Evolutionary conservation across 768 basidiomycete genomes (phyloP).

Genomic region (Phlebiopsis flavidoalba): DNA sequence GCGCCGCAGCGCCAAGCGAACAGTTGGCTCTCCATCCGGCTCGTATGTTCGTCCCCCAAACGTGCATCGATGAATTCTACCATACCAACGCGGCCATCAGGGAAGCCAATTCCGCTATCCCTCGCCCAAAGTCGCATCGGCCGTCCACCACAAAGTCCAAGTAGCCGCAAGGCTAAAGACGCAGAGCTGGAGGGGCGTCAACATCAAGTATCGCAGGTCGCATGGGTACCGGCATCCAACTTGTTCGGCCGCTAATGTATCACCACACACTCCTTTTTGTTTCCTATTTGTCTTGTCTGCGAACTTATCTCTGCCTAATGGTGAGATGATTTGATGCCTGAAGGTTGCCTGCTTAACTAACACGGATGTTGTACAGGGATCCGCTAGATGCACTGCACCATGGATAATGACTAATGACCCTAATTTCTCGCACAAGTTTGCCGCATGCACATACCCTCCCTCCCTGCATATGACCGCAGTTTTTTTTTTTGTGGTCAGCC

Average conservation of each 20-base stretch:
- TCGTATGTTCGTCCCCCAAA: slow-evolving; percentile 6
- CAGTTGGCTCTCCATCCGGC: slow-evolving; percentile 40
- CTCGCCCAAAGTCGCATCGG: slow-evolving; percentile 29
- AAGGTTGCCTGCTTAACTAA: no score
- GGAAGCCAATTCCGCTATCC: slow-evolving; percentile 18
- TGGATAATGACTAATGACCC: slow-evolving; percentile 23
- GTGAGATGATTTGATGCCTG: not conserved
- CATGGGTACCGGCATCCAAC: slow-evolving; percentile 7
- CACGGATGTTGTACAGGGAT: not conserved
- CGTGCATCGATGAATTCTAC: slow-evolving; percentile 6
- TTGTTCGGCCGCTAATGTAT: slow-evolving; percentile 6
- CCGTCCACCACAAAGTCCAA: slow-evolving; percentile 16
- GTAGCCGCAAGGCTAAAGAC: slow-evolving; percentile 18
- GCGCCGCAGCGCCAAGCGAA: slow-evolving; percentile 53
- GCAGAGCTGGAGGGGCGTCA: slow-evolving; percentile 12
- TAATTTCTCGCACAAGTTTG: slow-evolving; percentile 10
- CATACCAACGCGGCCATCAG: slow-evolving; percentile 13
- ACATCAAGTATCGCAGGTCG: slow-evolving; percentile 20
- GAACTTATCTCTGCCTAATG: not conserved
- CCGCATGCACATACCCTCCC: slow-evolving; percentile 7
- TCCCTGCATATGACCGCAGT: slow-evolving; percentile 5
- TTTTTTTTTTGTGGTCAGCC: slow-evolving; percentile 13
- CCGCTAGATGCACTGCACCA: slow-evolving; percentile 6
- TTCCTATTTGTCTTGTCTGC: not conserved
- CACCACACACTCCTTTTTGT: not conserved